phyloP scores from a whole-genome alignment of 345 rosid genomes.

The Iberis pinnata region DNA sequence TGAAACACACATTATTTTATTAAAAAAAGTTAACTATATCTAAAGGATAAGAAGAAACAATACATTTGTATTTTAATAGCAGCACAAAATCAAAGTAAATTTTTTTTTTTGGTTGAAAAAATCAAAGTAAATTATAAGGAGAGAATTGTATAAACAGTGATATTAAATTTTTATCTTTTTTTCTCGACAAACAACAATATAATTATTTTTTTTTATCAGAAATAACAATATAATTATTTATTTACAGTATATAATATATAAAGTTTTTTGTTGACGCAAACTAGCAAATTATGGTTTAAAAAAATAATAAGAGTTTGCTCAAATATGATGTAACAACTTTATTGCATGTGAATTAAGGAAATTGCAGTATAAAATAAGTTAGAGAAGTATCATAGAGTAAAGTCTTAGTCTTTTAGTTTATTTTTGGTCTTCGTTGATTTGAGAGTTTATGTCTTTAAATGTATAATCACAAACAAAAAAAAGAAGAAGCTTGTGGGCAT shows the following conservation, averaged over 20 bases:
- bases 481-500: background rate
- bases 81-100: background rate
- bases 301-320: too few species aligned
- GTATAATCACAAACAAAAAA: background rate
- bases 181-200: background rate
- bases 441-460: conserved; percentile 2
- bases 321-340: too few species aligned
- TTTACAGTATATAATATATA: too few species aligned
- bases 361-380: background rate
- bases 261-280: too few species aligned
- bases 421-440: background rate
- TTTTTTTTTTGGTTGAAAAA: too few species aligned
- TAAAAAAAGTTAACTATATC: background rate
- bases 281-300: too few species aligned
- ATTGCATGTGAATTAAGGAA: too few species aligned
- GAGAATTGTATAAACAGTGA: conserved; percentile 16
- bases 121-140: background rate
- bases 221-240: background rate
- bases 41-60: background rate
- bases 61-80: too few species aligned
- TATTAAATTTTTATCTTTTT: too few species aligned
- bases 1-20: conserved; percentile 31
- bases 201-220: background rate
- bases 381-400: background rate
- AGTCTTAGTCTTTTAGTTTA: background rate